Conservation (phyloP, 257 asterid genomes). For the Ilex aquifolium region DNA sequence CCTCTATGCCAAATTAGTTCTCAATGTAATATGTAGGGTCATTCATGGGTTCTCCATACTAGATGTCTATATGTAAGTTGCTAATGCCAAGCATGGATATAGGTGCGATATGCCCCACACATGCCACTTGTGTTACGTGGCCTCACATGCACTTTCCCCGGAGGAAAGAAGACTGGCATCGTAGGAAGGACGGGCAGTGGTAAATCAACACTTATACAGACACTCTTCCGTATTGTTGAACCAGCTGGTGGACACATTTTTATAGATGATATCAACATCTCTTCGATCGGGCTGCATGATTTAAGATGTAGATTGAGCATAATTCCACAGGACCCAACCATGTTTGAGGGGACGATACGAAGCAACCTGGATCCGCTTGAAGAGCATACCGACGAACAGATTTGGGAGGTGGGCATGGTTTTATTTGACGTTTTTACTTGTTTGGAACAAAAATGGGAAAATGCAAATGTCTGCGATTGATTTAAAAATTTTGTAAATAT, state of each 20-base stretch:
- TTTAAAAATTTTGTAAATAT: neutral
- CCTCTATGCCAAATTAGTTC: no score
- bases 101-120: constrained; percentile 1
- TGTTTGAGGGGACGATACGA: constrained; percentile 22
- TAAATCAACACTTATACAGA: constrained; percentile 21
- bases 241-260: constrained; percentile 7
- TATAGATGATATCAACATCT: neutral
- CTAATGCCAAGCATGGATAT: neutral
- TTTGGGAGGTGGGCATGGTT: neutral
- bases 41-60: neutral
- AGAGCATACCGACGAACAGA: constrained; percentile 10
- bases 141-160: constrained; percentile 16
- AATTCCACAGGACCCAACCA: constrained; percentile 26
- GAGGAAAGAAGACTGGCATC: constrained; percentile 19
- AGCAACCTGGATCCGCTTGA: constrained; percentile 2
- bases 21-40: neutral
- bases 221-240: constrained; percentile 21
- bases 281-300: neutral
- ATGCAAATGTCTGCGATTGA: neutral
- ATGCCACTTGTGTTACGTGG: constrained; percentile 2
- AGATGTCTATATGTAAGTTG: neutral
- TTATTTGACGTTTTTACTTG: no score
- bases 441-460: no score
- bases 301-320: constrained; percentile 7
- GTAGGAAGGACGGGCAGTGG: constrained; percentile 30